A percentile compares a stretch with the other conserved stretches of the same genome.
These are phyloP conservation scores for Lippia alba DNA, from an alignment of 305 asterid species.

Conservation along the genomic window DNA sequence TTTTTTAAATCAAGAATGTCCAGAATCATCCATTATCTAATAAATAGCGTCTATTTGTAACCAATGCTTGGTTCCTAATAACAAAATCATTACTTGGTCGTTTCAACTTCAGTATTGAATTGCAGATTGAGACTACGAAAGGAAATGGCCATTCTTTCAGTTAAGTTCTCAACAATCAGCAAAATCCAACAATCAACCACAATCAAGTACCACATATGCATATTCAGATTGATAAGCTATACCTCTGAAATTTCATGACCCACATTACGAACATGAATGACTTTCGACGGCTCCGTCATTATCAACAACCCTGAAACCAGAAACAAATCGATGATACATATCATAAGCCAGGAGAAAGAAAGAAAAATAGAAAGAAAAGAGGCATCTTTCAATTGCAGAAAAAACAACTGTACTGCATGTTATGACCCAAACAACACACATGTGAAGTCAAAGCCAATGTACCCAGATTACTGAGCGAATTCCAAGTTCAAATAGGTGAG, in stretches of 20 bases:
- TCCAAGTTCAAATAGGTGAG: conserved; percentile 7
- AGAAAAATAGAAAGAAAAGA: no score
- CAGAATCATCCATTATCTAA: conserved; percentile 6
- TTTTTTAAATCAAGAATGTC: background rate
- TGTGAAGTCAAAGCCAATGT: conserved; percentile 26
- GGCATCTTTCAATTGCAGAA: conserved; percentile 3
- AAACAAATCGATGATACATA: no score
- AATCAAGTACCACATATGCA: conserved; percentile 7
- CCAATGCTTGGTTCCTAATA: background rate
- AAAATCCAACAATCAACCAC: conserved; percentile 11
- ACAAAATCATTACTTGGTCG: background rate
- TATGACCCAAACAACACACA: conserved; percentile 26
- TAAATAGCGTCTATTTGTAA: background rate
- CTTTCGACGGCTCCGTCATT: conserved; percentile 95
- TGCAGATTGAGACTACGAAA: conserved; percentile 10
- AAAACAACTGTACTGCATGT: conserved; percentile 1
- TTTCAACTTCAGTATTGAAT: conserved; percentile 15
- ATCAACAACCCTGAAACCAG: conserved; percentile 42
- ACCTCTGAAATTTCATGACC: conserved; percentile 99
- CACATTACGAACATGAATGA: conserved; percentile 92
- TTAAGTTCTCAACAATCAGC: background rate
- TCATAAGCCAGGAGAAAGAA: no score
- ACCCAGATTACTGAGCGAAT: conserved; percentile 15
- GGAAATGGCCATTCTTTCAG: conserved; percentile 1
- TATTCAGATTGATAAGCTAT: conserved; percentile 22